Evolutionary conservation across 2,329 filamentous ascomycete genomes (phyloP).

Genomic region (Harringtonia aguacate): DNA sequence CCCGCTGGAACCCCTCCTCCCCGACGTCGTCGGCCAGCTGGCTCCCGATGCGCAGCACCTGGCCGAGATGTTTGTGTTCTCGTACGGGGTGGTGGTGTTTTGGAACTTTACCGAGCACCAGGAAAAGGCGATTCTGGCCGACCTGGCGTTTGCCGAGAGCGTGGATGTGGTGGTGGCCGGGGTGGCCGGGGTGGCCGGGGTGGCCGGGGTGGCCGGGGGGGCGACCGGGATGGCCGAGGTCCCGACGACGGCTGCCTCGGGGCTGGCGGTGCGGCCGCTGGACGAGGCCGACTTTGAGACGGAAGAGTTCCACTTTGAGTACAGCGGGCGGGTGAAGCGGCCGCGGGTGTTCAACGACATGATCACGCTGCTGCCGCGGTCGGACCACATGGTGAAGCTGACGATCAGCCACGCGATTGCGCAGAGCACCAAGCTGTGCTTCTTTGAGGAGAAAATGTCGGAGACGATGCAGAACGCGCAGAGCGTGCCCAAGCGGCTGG

Average conservation of each 20-base stretch:
- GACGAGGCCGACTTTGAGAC: constrained; percentile 90
- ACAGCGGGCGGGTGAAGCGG: constrained; percentile 73
- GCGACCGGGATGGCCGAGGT: constrained; percentile 24
- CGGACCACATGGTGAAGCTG: constrained; percentile 97
- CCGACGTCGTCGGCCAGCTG: constrained; percentile 41
- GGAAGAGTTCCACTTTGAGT: constrained; percentile 98
- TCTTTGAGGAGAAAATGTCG: constrained; percentile 94
- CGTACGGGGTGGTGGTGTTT: constrained; percentile 94
- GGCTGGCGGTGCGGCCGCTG: constrained; percentile 67
- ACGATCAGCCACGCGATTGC: constrained; percentile 96
- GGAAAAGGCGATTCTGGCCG: constrained; percentile 91
- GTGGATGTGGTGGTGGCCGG: constrained; percentile 22
- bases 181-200: constrained; percentile 28
- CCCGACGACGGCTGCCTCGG: no score
- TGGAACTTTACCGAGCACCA: constrained; percentile 98
- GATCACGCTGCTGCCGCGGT: constrained; percentile 85
- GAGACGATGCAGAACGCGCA: constrained; percentile 89
- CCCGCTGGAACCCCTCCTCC: no score
- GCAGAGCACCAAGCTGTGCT: constrained; percentile 90
- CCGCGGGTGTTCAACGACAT: constrained; percentile 97
- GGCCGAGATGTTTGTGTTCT: constrained; percentile 94
- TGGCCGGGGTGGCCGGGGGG: constrained; percentile 17
- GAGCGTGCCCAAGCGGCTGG: constrained; percentile 79
- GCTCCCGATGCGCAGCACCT: constrained; percentile 66
- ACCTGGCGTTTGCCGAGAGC: constrained; percentile 77